phyloP scores from a whole-genome alignment of 2,329 filamentous ascomycete genomes.

The Trichoderma hamatum region DNA sequence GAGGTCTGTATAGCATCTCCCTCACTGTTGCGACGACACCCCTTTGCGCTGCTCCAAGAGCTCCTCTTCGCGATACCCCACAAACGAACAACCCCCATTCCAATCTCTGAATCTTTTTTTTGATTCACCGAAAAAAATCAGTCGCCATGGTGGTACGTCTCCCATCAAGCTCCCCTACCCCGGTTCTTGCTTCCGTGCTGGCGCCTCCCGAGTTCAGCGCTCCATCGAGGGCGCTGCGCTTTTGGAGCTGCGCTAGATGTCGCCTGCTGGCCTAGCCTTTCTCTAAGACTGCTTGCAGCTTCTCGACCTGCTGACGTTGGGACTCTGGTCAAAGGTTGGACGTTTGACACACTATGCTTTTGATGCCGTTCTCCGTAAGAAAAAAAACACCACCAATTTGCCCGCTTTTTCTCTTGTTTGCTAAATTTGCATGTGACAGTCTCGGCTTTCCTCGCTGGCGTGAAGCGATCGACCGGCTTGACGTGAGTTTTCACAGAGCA shows the following conservation, averaged over 20 bases:
- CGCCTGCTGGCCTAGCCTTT: conserved; percentile 35
- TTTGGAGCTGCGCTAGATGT: conserved; percentile 27
- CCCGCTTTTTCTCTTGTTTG: neutral
- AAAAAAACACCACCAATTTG: neutral
- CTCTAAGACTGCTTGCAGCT: conserved; percentile 53
- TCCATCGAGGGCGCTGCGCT: conserved; percentile 29
- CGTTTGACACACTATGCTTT: conserved; percentile 93
- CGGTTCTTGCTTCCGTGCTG: conserved; percentile 23
- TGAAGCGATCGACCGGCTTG: conserved; percentile 95
- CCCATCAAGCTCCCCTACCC: conserved; percentile 7
- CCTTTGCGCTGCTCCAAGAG: conserved; percentile 5
- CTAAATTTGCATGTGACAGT: conserved; percentile 54
- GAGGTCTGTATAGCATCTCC: conserved; percentile 13
- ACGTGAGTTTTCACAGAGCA: conserved; percentile 70
- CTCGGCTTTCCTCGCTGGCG: conserved; percentile 93
- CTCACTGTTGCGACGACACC: conserved; percentile 25
- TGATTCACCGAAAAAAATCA: conserved; percentile 14
- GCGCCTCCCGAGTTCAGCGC: neutral
- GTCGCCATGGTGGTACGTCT: conserved; percentile 42
- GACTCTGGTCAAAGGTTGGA: conserved; percentile 79
- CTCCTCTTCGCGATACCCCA: neutral
- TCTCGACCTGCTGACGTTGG: conserved; percentile 70
- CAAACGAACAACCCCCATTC: neutral
- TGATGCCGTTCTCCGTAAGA: conserved; percentile 87
- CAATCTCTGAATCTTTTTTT: neutral